A percentile compares a stretch with the other conserved stretches of the same genome.
Evolutionary conservation across 1,284 basidiomycete genomes (phyloP).

Genomic region (Inonotus hispidus): DNA sequence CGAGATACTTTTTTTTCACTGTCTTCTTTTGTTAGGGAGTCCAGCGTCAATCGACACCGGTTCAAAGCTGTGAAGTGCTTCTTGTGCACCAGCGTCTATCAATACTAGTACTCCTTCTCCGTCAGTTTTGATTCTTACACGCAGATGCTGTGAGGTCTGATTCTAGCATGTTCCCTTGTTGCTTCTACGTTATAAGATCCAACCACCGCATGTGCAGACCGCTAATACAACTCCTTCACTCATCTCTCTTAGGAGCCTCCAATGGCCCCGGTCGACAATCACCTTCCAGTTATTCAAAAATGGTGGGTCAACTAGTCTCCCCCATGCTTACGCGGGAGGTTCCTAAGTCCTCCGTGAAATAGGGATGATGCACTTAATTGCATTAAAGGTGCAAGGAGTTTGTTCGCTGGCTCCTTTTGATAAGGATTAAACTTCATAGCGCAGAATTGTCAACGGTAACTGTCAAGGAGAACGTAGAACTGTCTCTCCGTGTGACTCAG

Average conservation of each 20-base stretch:
- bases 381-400: conserved; percentile 6
- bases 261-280: neutral
- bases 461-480: conserved; percentile 53
- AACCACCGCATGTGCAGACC: neutral
- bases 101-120: neutral
- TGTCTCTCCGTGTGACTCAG: conserved; percentile 57
- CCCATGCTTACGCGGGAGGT: neutral
- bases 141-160: neutral
- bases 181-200: neutral
- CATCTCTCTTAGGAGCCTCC: neutral
- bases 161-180: conserved; percentile 5
- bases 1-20: neutral
- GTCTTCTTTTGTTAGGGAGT: neutral
- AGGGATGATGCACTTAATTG: conserved; percentile 13
- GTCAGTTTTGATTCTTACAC: neutral
- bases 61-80: too few species aligned
- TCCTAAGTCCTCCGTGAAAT: neutral
- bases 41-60: neutral
- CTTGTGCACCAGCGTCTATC: neutral
- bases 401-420: neutral
- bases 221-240: neutral
- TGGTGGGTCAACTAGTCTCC: neutral
- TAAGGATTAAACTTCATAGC: neutral
- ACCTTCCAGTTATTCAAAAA: neutral
- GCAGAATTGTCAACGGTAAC: conserved; percentile 59